phyloP scores from a whole-genome alignment of 73 alveolate species.

The Urostyla sp. region DNA sequence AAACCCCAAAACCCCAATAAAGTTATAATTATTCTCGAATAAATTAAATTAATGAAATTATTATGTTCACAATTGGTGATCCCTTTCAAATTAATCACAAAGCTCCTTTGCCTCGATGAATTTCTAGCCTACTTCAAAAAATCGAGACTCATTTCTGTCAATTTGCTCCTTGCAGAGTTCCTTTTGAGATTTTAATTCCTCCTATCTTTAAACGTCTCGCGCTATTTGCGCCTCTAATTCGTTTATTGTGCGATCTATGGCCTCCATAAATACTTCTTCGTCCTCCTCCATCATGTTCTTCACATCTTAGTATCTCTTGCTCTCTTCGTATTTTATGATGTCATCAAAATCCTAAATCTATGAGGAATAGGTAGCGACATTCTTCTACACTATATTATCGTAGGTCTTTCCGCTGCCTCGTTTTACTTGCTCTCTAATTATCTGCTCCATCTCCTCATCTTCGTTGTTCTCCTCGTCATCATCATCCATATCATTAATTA shows the following conservation, averaged over 20 bases:
- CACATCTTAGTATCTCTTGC: background rate
- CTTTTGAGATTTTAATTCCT: background rate
- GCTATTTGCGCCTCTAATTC: background rate
- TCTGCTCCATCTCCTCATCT: slow-evolving; percentile 7
- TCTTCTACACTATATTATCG: background rate
- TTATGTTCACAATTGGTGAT: no score
- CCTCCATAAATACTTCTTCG: background rate
- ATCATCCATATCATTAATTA: no score
- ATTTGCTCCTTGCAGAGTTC: background rate
- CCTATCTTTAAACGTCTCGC: no score
- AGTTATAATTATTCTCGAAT: no score
- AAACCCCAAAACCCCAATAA: no score
- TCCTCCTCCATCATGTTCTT: background rate
- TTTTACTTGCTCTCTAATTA: background rate
- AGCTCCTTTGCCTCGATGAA: background rate
- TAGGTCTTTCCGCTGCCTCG: slow-evolving; percentile 10
- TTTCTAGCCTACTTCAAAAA: background rate
- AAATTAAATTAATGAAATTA: no score
- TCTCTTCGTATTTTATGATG: background rate
- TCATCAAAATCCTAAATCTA: background rate
- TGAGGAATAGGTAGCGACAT: background rate
- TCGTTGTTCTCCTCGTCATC: no score
- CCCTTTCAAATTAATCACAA: background rate
- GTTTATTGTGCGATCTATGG: background rate
- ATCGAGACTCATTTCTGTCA: background rate